A percentile compares a stretch with the other conserved stretches of the same genome.
phyloP scores from a whole-genome alignment of 2,329 filamentous ascomycete species.

The Sclerotiophoma versabilis region DNA sequence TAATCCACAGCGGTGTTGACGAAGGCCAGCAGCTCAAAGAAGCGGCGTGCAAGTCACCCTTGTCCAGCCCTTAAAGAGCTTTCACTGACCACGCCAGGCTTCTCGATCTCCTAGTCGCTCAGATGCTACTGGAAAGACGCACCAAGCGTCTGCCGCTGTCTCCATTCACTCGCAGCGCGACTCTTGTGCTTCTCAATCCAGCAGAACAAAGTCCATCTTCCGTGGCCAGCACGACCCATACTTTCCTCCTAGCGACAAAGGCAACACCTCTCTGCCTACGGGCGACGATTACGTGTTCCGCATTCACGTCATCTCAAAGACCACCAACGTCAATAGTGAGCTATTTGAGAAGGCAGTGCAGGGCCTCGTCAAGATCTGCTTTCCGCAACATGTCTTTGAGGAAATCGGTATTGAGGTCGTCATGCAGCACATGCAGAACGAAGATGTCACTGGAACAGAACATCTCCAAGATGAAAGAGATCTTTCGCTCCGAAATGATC shows the following conservation, averaged over 20 bases:
- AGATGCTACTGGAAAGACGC: constrained; percentile 2
- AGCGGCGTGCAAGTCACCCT: constrained; percentile 9
- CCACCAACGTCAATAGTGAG: constrained; percentile 18
- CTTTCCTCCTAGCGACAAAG: neutral
- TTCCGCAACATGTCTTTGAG: constrained; percentile 32
- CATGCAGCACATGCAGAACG: constrained; percentile 31
- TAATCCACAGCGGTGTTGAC: neutral
- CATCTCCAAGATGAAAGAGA: constrained; percentile 21
- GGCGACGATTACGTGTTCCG: constrained; percentile 33
- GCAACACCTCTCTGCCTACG: constrained; percentile 12
- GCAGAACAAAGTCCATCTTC: neutral
- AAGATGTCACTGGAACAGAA: constrained; percentile 20
- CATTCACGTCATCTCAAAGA: constrained; percentile 29
- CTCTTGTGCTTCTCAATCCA: neutral
- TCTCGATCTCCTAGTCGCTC: neutral
- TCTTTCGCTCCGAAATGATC: constrained; percentile 31
- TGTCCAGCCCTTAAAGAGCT: neutral
- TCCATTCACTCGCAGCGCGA: neutral
- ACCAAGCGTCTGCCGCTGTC: neutral
- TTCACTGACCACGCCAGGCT: neutral
- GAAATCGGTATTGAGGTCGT: constrained; percentile 31
- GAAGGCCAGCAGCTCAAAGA: constrained; percentile 14
- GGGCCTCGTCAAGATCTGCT: constrained; percentile 37
- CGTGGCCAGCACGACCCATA: constrained; percentile 5
- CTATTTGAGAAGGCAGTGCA: constrained; percentile 34